Base-by-base conservation (phyloP, 495 filamentous ascomycete species). In the Diplogelasinospora grovesii region DNA sequence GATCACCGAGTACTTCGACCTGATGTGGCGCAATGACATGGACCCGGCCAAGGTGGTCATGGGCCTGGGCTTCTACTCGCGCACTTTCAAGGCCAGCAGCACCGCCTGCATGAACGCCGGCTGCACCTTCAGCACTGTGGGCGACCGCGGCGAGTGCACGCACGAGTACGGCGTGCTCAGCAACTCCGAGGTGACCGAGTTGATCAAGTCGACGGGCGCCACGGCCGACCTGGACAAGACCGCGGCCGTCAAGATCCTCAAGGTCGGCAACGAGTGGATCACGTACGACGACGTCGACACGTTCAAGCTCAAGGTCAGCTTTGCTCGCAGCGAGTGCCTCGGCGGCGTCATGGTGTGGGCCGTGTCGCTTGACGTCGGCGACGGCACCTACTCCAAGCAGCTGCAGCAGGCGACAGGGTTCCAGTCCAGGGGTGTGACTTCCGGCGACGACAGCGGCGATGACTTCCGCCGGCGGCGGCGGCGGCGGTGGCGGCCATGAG, bases 1-100 rank as follows among this genome's bases (percentile, higher is more conserved):
- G 43, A 75, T 78, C 43, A 43, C 65, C n/a, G 25, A 45, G 8
- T 55, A 53, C 1, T 26, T 74, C 3, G 57, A 74, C 11, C 58
- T 78, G 0, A 42, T 77, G 1, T 75, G 74, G 71, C 53, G 73
- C 9, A 69, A 67, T 39, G 45, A 63, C 22, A 60, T 78, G 13
- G 37, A 53, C 7, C 62, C 70, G 0, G n/a, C 22, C 9, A 61
- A 70, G 31, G 58, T 77, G 3, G 36, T 45, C 31, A 22, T 78
- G 3, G 74, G 73, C 6, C 18, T 71, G 0, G 73, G 56, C 2
- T 77, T 69, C 38, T 78, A 78, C 38, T 69, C 70, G 0, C 60
- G 73, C 2, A 34, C 24, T 5, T 62, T 64, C 31, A 46, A 39
- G 1, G 33, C 44, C 2, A 28, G 24, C 7, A 46, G 48, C 13